Evolutionary conservation across 2,329 filamentous ascomycete genomes (phyloP), one percentile per base, ranked within the genome.

Genomic region (Clonostachys rosea): DNA sequence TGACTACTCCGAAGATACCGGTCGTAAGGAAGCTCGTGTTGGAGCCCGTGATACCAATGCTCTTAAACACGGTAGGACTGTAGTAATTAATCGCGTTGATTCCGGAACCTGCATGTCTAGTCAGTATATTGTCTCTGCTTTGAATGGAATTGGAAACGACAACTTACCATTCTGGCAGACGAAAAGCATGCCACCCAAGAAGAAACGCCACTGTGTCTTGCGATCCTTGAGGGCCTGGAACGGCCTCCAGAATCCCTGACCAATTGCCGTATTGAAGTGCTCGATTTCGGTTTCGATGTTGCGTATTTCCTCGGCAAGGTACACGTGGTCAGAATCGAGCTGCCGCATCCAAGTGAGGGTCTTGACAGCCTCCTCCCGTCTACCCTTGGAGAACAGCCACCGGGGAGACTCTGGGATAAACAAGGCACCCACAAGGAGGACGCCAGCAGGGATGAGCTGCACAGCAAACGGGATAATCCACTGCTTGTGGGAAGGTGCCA

Each of bases 81-180:
- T 86, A 89, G 67, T 89, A 90, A 70, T 89, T 90, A 69, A 88
- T 84, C 17, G 86, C 86, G 55, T 90, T 90, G 69, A 90, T 90
- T 3, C 87, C 87, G 8, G 62, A 64, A 40, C 60, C 61, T 63
- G n/a, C 13, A 5, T 20, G 20, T 18, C 40, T 42, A 24, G 55
- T 52, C 48, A 50, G 45, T 20, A 42, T 24, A 7, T 18, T 39
- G 17, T 11, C 14, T 14, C 17, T 18, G 7, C 10, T 18, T n/a
- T 39, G 8, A 13, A 39, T 4, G 36, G 36, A n/a, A 18, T 11
- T n/a, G 10, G 17, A 11, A 39, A 7, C 12, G 36, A 18, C 12
- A 43, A 24, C 61, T 54, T 57, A 44, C 84, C 84, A 56, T 92
- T 92, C 65, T 92, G 88, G 76, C 83, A 90, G 46, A 91, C 70